Conservation (phyloP, 2,329 filamentous ascomycete species). For the Blastomyces emzantsi region DNA sequence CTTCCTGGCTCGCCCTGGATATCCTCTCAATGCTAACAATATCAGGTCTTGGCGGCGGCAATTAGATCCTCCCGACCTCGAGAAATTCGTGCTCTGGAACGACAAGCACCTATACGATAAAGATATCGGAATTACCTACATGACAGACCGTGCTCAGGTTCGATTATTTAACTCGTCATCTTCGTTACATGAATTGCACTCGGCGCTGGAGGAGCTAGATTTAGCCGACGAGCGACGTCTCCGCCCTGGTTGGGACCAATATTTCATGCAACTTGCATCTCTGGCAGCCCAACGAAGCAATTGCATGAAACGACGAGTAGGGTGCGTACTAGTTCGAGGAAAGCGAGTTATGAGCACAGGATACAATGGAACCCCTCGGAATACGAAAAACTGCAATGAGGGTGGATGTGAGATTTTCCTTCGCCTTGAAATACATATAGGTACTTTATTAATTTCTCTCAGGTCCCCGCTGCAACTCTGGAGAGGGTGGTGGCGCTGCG, state of each 20-base stretch:
- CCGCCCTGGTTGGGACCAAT: constrained; percentile 87
- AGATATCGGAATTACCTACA: constrained; percentile 57
- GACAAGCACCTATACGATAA: constrained; percentile 67
- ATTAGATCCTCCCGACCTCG: constrained; percentile 45
- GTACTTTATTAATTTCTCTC: not conserved
- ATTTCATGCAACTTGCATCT: constrained; percentile 95
- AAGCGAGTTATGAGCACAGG: constrained; percentile 87
- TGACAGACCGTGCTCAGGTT: constrained; percentile 73
- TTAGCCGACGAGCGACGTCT: constrained; percentile 70
- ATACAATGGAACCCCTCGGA: constrained; percentile 94
- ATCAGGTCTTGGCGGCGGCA: constrained; percentile 42
- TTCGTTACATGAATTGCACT: constrained; percentile 61
- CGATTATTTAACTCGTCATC: constrained; percentile 78
- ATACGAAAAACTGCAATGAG: constrained; percentile 81
- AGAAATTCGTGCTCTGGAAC: constrained; percentile 52
- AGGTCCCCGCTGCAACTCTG: constrained; percentile 69
- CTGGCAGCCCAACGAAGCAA: constrained; percentile 85
- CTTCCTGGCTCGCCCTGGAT: constrained; percentile 27
- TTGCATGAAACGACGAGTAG: constrained; percentile 96
- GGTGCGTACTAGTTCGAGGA: constrained; percentile 81
- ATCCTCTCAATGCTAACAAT: constrained; percentile 2
- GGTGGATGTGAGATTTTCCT: constrained; percentile 59
- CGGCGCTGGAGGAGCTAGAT: constrained; percentile 63
- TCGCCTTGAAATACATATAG: not conserved
- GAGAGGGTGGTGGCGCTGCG: constrained; percentile 58